Percentiles rank a stretch among this genome's conserved stretches.
Evolutionary conservation across 1,139 yeast species (phyloP).

Genomic region (Arxiozyma telluris): DNA sequence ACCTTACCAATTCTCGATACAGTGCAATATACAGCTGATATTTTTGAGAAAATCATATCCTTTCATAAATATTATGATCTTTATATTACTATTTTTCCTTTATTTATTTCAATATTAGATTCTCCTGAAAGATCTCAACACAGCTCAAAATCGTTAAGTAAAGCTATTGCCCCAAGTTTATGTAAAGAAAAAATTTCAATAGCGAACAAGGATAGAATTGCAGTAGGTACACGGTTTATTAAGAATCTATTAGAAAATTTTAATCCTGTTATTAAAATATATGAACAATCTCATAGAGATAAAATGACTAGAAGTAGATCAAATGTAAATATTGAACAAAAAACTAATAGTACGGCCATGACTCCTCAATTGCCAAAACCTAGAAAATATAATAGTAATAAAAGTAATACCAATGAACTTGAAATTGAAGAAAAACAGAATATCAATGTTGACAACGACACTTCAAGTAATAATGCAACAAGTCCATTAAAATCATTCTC

Average conservation of each 20-base stretch:
- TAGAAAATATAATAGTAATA: constrained; percentile 20
- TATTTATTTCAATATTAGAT: constrained; percentile 34
- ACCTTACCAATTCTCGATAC: constrained; percentile 43
- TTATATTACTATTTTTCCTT: constrained; percentile 37
- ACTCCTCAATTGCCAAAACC: constrained; percentile 25
- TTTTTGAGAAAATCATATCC: constrained; percentile 32
- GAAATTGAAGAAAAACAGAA: not conserved
- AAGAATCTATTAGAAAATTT: constrained; percentile 43
- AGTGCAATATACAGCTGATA: constrained; percentile 33
- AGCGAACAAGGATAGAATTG: constrained; percentile 38
- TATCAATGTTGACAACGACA: not conserved
- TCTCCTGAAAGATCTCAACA: constrained; percentile 37
- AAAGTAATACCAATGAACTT: constrained; percentile 6
- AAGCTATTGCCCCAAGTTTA: constrained; percentile 42
- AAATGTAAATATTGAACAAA: constrained; percentile 6
- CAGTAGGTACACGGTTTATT: constrained; percentile 44
- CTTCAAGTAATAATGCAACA: not conserved
- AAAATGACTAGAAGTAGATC: constrained; percentile 2
- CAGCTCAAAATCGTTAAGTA: constrained; percentile 39
- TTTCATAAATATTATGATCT: constrained; percentile 26
- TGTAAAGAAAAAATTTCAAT: constrained; percentile 44
- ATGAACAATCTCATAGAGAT: constrained; percentile 5
- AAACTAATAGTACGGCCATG: not conserved
- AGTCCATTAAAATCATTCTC: constrained; percentile 10
- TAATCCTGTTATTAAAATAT: constrained; percentile 22